Evolutionary conservation across 257 asterid genomes (phyloP).

Genomic region (Asclepias syriaca): DNA sequence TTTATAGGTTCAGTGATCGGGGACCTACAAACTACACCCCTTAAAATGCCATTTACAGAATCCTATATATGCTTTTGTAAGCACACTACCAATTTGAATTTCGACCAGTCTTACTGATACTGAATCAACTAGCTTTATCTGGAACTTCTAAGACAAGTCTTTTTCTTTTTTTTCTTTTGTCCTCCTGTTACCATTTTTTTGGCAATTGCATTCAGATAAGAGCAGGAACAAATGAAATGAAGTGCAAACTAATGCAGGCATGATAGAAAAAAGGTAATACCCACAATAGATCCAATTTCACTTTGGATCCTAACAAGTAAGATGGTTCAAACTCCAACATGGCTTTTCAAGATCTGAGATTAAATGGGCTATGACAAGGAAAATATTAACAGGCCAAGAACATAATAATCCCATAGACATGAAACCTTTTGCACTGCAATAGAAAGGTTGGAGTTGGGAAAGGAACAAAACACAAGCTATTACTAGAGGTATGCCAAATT

Average conservation of each 20-base stretch:
- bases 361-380: background rate
- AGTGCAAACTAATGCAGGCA: background rate
- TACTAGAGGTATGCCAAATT: background rate
- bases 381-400: background rate
- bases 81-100: background rate
- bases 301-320: background rate
- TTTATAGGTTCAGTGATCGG: background rate
- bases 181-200: background rate
- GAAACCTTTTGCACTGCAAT: background rate
- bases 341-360: background rate
- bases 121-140: background rate
- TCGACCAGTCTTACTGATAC: background rate
- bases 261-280: background rate
- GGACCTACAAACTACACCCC: constrained; percentile 4
- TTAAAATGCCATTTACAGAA: background rate
- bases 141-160: background rate
- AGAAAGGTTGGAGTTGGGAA: background rate
- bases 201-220: background rate
- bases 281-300: background rate
- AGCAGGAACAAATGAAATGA: background rate
- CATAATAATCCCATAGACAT: background rate
- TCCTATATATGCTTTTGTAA: background rate
- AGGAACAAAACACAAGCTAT: background rate
- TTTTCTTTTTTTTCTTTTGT: background rate
- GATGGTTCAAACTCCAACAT: background rate